Percentiles rank a stretch among this genome's conserved stretches.
Evolutionary conservation across 306 rosid species (phyloP).

Genomic region (Malus asiatica): DNA sequence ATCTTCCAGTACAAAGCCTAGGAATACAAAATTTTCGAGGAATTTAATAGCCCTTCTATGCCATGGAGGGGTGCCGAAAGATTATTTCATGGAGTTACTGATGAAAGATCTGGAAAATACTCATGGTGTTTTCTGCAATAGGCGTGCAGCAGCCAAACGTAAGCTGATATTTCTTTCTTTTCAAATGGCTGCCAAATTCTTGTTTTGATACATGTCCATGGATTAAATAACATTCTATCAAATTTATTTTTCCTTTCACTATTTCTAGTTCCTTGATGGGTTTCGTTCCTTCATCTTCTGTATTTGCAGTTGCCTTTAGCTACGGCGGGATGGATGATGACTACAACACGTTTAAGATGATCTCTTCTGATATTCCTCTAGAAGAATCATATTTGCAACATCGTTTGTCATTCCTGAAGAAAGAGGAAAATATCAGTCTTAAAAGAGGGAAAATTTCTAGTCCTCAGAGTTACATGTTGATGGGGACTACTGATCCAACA

Average conservation of each 20-base stretch:
- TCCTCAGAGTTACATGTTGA: conserved; percentile 49
- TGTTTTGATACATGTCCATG: not conserved
- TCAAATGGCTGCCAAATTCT: not conserved
- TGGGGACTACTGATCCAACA: conserved; percentile 90
- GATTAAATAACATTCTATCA: not conserved
- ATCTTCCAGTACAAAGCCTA: conserved; percentile 49
- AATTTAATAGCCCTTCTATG: conserved; percentile 56
- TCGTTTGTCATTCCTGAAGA: conserved; percentile 32
- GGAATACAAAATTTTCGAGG: conserved; percentile 43
- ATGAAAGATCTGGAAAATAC: conserved; percentile 34
- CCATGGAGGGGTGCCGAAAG: conserved; percentile 75
- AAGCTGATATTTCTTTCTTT: not conserved
- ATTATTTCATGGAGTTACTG: conserved; percentile 52
- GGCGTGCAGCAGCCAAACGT: conserved; percentile 64
- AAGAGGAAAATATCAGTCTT: conserved; percentile 38
- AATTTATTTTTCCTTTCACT: not conserved
- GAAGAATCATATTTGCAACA: conserved; percentile 60
- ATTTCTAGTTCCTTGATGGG: not conserved
- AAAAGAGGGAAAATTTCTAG: conserved; percentile 42
- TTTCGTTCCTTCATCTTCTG: conserved; percentile 5
- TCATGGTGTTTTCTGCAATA: conserved; percentile 31
- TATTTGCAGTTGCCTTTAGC: conserved; percentile 41
- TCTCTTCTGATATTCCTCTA: conserved; percentile 60
- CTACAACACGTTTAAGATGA: conserved; percentile 46
- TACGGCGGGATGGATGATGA: conserved; percentile 48